Evolutionary conservation across 2,329 filamentous ascomycete species (phyloP).

Genomic region (Aspergillus terreus): DNA sequence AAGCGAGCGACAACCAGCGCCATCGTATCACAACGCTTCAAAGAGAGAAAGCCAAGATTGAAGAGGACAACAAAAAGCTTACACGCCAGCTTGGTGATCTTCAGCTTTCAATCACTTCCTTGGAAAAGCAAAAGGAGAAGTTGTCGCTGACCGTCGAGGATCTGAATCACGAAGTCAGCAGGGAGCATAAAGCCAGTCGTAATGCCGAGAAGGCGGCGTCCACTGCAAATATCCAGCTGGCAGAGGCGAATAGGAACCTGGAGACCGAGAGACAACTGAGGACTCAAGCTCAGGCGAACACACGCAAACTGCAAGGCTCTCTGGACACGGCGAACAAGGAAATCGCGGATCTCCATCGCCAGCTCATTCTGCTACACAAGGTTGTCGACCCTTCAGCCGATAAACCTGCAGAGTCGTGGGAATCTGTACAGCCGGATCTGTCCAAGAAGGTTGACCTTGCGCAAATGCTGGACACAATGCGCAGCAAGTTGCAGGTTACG

Average conservation of each 20-base stretch:
- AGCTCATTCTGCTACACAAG: slow-evolving; percentile 78
- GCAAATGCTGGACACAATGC: slow-evolving; percentile 80
- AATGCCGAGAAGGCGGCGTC: slow-evolving; percentile 88
- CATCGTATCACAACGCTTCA: slow-evolving; percentile 72
- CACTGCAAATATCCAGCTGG: slow-evolving; percentile 73
- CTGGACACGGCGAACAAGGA: slow-evolving; percentile 79
- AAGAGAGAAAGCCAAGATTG: slow-evolving; percentile 74
- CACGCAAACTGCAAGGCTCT: slow-evolving; percentile 72
- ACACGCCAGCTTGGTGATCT: slow-evolving; percentile 81
- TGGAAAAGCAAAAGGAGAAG: slow-evolving; percentile 95
- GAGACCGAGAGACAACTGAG: slow-evolving; percentile 87
- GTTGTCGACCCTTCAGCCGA: slow-evolving; percentile 75
- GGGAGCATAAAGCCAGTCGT: slow-evolving; percentile 83
- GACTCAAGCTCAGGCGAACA: slow-evolving; percentile 78
- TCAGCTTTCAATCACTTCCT: slow-evolving; percentile 73
- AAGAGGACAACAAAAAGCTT: slow-evolving; percentile 77
- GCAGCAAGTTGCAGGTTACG: slow-evolving; percentile 80
- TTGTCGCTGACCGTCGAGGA: slow-evolving; percentile 84
- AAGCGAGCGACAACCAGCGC: slow-evolving; percentile 78
- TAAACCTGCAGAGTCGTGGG: slow-evolving; percentile 63
- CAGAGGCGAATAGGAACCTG: slow-evolving; percentile 82
- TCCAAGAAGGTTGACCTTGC: slow-evolving; percentile 68
- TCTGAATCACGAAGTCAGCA: slow-evolving; percentile 82
- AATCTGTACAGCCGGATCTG: slow-evolving; percentile 67
- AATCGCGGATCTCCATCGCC: slow-evolving; percentile 71